These are phyloP conservation scores for Gossypium armourianum DNA, from an alignment of 441 rosid genomes.

Conservation along the genomic window DNA sequence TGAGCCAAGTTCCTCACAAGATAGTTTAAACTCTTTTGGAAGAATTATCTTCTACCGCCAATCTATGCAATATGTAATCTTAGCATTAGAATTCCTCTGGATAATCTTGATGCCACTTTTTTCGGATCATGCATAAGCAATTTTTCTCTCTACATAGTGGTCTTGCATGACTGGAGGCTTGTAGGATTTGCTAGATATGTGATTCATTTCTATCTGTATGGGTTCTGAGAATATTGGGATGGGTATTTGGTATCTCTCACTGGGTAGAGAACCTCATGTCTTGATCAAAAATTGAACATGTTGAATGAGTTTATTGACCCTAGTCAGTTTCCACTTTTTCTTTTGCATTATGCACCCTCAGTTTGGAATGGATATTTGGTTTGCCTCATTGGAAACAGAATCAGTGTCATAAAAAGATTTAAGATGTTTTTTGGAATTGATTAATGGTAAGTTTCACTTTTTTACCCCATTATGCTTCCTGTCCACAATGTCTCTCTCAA, in stretches of 20 bases:
- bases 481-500: background rate
- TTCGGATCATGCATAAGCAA: background rate
- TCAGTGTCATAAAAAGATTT: background rate
- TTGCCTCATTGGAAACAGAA: conserved; percentile 1
- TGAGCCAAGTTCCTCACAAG: background rate
- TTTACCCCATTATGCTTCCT: background rate
- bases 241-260: background rate
- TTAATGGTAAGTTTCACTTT: background rate
- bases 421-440: background rate
- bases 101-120: background rate
- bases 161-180: background rate
- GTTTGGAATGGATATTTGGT: conserved; percentile 3
- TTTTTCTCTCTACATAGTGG: background rate
- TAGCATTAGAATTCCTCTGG: background rate
- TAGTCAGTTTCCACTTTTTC: background rate
- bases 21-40: background rate
- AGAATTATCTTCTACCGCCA: background rate
- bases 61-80: background rate
- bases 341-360: background rate
- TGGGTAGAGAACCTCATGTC: background rate
- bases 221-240: background rate
- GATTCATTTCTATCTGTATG: background rate
- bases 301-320: background rate
- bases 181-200: background rate
- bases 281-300: background rate